A percentile compares a stretch with the other conserved stretches of the same genome.
Conservation (phyloP, 495 filamentous ascomycete species). For the Aspergillus biplanus region DNA sequence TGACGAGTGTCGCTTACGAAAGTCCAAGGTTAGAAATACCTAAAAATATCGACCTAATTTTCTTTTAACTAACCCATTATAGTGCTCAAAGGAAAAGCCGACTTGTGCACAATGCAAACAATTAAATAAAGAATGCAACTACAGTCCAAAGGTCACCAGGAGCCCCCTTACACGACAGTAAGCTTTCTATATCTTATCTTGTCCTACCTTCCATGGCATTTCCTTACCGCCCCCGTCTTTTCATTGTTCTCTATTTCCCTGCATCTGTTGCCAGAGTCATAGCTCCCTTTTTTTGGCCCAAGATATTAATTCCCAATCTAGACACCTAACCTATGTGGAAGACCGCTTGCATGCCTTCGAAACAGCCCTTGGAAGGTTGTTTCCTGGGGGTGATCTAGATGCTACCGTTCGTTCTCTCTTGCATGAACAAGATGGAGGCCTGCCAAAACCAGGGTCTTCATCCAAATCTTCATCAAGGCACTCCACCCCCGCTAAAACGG, state of each 20-base stretch:
- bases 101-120: slow-evolving; percentile 49
- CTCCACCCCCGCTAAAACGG: slow-evolving; percentile 42
- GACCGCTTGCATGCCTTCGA: slow-evolving; percentile 51
- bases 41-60: neutral
- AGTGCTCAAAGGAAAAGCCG: slow-evolving; percentile 56
- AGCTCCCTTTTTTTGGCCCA: neutral
- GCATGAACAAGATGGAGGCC: slow-evolving; percentile 41
- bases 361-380: slow-evolving; percentile 47
- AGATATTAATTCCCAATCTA: slow-evolving; percentile 16
- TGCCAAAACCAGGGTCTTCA: slow-evolving; percentile 35
- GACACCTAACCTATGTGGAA: slow-evolving; percentile 55
- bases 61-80: slow-evolving; percentile 12
- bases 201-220: neutral
- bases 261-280: too few species aligned
- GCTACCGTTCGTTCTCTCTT: slow-evolving; percentile 48
- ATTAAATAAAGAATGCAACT: slow-evolving; percentile 50
- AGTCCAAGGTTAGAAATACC: slow-evolving; percentile 46
- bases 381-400: slow-evolving; percentile 52
- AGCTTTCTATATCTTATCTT: slow-evolving; percentile 15
- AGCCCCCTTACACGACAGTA: slow-evolving; percentile 54
- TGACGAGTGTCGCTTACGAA: slow-evolving; percentile 54
- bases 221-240: neutral
- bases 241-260: neutral
- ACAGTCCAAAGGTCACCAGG: slow-evolving; percentile 52
- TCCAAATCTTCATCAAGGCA: slow-evolving; percentile 46